Evolutionary conservation across 1,139 yeast genomes (phyloP).

Genomic region (Kodamaea arcana): DNA sequence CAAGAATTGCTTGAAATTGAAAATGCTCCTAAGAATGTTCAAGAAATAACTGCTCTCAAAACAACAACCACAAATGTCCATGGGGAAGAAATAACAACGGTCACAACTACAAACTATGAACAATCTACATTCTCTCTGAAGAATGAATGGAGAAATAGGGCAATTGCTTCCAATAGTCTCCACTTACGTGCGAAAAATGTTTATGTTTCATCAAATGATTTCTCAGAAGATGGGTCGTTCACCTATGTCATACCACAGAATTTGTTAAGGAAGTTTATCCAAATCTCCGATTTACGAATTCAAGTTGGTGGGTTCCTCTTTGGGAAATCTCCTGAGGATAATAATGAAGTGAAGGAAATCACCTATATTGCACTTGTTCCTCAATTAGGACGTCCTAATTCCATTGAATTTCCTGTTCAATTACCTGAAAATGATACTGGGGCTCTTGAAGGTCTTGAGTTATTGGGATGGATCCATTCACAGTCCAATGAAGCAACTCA

Average conservation of each 20-base stretch:
- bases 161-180: slow-evolving; percentile 71
- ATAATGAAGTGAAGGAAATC: slow-evolving; percentile 71
- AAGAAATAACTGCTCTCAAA: slow-evolving; percentile 70
- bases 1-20: slow-evolving; percentile 78
- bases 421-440: slow-evolving; percentile 33
- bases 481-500: slow-evolving; percentile 57
- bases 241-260: slow-evolving; percentile 84
- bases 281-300: slow-evolving; percentile 74
- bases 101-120: slow-evolving; percentile 86
- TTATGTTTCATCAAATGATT: slow-evolving; percentile 53
- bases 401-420: slow-evolving; percentile 57
- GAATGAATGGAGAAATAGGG: slow-evolving; percentile 89
- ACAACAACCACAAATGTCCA: slow-evolving; percentile 86
- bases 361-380: slow-evolving; percentile 77
- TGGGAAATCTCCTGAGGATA: slow-evolving; percentile 73
- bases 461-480: slow-evolving; percentile 82
- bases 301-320: slow-evolving; percentile 81
- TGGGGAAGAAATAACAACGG: slow-evolving; percentile 94
- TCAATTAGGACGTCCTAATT: slow-evolving; percentile 72
- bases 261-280: slow-evolving; percentile 69
- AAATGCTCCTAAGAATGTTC: slow-evolving; percentile 39
- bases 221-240: slow-evolving; percentile 33
- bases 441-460: slow-evolving; percentile 47
- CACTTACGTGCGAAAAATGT: slow-evolving; percentile 75
- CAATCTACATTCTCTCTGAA: slow-evolving; percentile 79